Evolutionary conservation across 2,329 filamentous ascomycete species (phyloP), one percentile per base, ranked within the genome.

Genomic region (Bipolaris cookei): DNA sequence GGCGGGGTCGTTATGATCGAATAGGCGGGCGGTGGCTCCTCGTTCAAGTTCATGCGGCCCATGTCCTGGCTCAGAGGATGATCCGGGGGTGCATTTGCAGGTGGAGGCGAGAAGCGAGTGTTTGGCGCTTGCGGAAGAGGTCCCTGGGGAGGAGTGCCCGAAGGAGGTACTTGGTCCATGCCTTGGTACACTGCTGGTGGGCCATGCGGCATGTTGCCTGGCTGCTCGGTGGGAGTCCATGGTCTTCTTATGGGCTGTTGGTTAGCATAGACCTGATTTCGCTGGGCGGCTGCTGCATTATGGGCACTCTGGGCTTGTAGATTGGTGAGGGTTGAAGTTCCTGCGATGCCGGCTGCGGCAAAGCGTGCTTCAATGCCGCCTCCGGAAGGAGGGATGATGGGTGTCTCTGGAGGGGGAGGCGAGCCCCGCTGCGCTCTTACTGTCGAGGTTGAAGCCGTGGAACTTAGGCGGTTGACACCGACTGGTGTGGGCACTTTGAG

Each of bases 171-270:
- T 59, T 90, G 88, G 63, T 88, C 89, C 50, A 86, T 85, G 6
- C 95, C 95, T 77, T 97, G 94, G 67, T 97, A 98, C 1, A 96
- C 90, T 0, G 90, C 92, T 0, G 94, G 92, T 28, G 92, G 92
- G 0, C 93, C 93, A 78, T 97, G 92, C 4, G 92, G 91, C 50
- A 92, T 89, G 60, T 88, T 89, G 30, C 92, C 92, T 1, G 93
- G 92, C 55, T 88, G 84, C 75, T 99, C 95, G 3, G 95, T 98
- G 0, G 95, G 95, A 8, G 94, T 98, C 95, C 94, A 98, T 28
- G 93, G 93, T 45, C 94, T 85, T 23, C 83, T 73, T 35, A 79
- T 73, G 41, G 78, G 75, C 61, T 75, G 74, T 46, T 77, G 73
- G 39, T 76, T 73, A 6, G 76, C 75, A 65, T 97, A 97, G 58